Evolutionary conservation across 2,329 filamentous ascomycete species (phyloP), one percentile per base, ranked within the genome.

Genomic region (Calonectria pteridis): DNA sequence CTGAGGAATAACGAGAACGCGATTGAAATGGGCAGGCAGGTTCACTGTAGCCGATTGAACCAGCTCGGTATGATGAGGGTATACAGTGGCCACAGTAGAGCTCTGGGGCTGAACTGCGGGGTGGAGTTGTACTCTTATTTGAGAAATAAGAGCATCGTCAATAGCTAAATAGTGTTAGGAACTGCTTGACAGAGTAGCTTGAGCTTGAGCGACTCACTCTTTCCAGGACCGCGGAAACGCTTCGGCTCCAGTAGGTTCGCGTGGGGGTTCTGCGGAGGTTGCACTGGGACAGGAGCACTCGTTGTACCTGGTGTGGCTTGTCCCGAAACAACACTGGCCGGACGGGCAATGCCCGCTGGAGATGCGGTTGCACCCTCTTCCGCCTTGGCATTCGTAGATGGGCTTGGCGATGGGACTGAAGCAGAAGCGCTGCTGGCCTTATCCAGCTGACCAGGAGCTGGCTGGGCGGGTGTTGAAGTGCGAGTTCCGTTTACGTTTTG

Each of bases 31-130:
- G 1, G 89, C 84, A 1, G 94, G 92, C 13, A 97, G 86, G 72
- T 92, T 93, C 69, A 97, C 86, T 7, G 94, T 94, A 51, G 94
- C 87, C 6, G 92, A 94, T 78, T 96, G 93, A 72, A 94, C 91
- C 33, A 91, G 89, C 78, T 93, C 89, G 23, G 88, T 90, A 9
- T 91, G 86, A 66, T 93, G 92, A 4, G 95, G 92, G 2, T 89
- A 88, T 37, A 98, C 86, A 43, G 91, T 89, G 69, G 94, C 86
- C 40, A 90, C 86, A 81, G 93, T 92, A 31, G 91, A 91, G 31
- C 90, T 89, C 11, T 91, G 86, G 3, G 92, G 83, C 64, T 90
- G 90, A 51, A 95, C 87, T 14, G 88, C 89, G 1, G 93, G 92
- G 80, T 96, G 94, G 10, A 93, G 93, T 70, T 89, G 88, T 20